A percentile compares a stretch with the other conserved stretches of the same genome.
These are phyloP conservation scores for Suhomyces anneliseae DNA, from an alignment of 1,139 yeast species.

Conservation along the genomic window DNA sequence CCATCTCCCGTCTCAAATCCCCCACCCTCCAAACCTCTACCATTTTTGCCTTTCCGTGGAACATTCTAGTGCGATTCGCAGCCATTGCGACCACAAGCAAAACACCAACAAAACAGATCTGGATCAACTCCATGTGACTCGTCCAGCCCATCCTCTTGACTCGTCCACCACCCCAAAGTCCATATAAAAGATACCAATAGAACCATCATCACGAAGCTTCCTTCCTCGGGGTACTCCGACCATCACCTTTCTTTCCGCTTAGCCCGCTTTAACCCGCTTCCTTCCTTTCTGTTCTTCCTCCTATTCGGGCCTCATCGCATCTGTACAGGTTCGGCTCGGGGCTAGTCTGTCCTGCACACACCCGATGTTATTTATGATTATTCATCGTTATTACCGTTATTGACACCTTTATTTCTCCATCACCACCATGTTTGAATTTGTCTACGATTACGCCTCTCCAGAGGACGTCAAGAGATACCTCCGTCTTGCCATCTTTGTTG, in stretches of 20 bases:
- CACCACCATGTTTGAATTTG: slow-evolving; percentile 31
- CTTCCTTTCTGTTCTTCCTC: background rate
- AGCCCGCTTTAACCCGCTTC: background rate
- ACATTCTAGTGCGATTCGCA: background rate
- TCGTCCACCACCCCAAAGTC: no score
- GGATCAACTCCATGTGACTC: no score
- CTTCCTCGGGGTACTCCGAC: background rate
- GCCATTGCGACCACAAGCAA: background rate
- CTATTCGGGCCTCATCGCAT: background rate
- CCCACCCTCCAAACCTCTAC: no score
- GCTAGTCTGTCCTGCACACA: slow-evolving; percentile 7
- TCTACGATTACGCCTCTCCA: slow-evolving; percentile 37
- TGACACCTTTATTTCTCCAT: background rate
- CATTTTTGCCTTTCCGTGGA: background rate
- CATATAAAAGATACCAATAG: background rate
- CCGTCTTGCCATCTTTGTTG: slow-evolving; percentile 36
- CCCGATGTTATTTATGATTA: background rate
- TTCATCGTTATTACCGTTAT: background rate
- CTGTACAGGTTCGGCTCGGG: background rate
- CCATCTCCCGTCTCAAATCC: background rate
- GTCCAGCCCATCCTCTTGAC: no score
- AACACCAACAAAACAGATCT: no score
- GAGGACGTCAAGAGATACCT: slow-evolving; percentile 39
- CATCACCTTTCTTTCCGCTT: no score
- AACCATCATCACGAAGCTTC: background rate